These are phyloP conservation scores for Asclepias syriaca DNA, from an alignment of 257 asterid species.

Conservation along the genomic window DNA sequence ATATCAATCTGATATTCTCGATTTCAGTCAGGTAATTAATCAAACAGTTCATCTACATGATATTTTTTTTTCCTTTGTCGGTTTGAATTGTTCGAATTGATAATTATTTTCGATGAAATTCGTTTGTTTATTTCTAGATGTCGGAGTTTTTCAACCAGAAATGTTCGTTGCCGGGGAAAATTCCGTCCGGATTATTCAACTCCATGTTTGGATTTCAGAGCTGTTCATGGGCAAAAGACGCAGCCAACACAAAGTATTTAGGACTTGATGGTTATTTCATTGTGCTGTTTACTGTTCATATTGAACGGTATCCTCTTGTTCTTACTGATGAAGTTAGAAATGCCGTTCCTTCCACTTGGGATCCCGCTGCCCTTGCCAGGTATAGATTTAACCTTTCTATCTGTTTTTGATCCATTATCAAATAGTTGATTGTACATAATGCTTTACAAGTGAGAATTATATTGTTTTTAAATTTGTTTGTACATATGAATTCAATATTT, in stretches of 20 bases:
- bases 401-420: no score
- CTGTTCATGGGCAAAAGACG: conserved; percentile 82
- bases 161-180: conserved; percentile 67
- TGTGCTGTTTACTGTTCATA: conserved; percentile 44
- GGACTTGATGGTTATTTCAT: conserved; percentile 83
- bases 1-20: conserved; percentile 73
- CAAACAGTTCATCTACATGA: neutral
- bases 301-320: conserved; percentile 67
- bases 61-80: neutral
- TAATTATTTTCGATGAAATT: neutral
- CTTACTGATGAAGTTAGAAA: conserved; percentile 56
- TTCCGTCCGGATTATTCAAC: conserved; percentile 83
- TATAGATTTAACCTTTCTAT: no score
- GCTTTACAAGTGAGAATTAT: no score
- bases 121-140: conserved; percentile 44
- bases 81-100: neutral
- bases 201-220: conserved; percentile 80
- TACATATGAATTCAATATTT: no score
- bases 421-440: no score
- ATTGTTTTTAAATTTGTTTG: no score
- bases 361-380: conserved; percentile 93
- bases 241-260: conserved; percentile 46
- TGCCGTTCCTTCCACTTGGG: conserved; percentile 88
- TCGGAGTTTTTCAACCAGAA: conserved; percentile 71
- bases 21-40: conserved; percentile 55